Percentiles rank a stretch among this genome's conserved stretches.
phyloP scores from a whole-genome alignment of 192 early-diverging fungal species.

The Coemansia brasiliensis region DNA sequence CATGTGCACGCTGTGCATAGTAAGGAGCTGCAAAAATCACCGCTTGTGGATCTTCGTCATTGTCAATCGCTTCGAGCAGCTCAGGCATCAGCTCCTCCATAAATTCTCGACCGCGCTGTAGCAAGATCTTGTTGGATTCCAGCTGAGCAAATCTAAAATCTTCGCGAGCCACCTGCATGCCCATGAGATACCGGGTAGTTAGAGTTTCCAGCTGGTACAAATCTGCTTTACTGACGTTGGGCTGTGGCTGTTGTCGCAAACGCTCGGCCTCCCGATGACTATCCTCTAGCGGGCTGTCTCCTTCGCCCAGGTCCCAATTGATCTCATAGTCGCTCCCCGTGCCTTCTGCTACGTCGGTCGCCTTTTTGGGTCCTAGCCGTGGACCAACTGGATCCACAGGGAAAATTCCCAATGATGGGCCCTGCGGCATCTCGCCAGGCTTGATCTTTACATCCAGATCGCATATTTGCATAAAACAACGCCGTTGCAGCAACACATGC shows the following conservation, averaged over 20 bases:
- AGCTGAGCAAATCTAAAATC: slow-evolving; percentile 3
- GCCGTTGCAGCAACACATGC: slow-evolving; percentile 21
- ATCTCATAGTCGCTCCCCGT: background rate
- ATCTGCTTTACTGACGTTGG: background rate
- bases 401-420: slow-evolving; percentile 31
- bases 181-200: slow-evolving; percentile 21
- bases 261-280: background rate
- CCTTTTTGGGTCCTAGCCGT: background rate
- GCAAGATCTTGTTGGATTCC: slow-evolving; percentile 5
- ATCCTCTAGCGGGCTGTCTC: background rate
- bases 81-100: slow-evolving; percentile 29
- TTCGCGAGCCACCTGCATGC: slow-evolving; percentile 6
- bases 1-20: slow-evolving; percentile 38
- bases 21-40: slow-evolving; percentile 25
- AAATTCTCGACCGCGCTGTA: slow-evolving; percentile 19
- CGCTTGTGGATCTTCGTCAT: background rate
- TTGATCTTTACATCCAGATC: slow-evolving; percentile 13
- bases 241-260: background rate
- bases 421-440: background rate
- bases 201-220: slow-evolving; percentile 21
- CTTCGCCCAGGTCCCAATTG: slow-evolving; percentile 6
- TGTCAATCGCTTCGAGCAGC: slow-evolving; percentile 21
- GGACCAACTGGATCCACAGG: slow-evolving; percentile 41
- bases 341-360: background rate
- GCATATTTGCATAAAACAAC: slow-evolving; percentile 25